These are phyloP conservation scores for Atkinsonella hypoxylon DNA, from an alignment of 2,329 filamentous ascomycete genomes.

Conservation along the genomic window DNA sequence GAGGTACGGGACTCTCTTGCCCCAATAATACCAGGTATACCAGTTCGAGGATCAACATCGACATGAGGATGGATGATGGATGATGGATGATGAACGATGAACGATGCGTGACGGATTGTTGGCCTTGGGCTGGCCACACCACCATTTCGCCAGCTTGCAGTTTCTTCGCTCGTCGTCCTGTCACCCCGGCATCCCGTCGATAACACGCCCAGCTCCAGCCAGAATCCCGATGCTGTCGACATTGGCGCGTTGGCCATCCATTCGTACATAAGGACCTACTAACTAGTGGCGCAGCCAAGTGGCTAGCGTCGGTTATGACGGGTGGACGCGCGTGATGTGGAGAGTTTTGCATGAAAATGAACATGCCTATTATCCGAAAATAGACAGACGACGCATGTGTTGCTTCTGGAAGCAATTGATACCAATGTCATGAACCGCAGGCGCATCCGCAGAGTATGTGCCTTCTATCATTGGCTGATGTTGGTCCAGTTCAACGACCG, in stretches of 20 bases:
- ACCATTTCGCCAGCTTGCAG: neutral
- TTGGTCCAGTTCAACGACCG: no score
- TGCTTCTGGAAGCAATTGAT: neutral
- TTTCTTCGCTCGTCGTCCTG: neutral
- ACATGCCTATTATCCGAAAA: no score
- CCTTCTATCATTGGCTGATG: no score
- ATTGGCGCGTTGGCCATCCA: neutral
- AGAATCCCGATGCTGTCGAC: neutral
- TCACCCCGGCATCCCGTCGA: neutral
- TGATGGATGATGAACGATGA: no score
- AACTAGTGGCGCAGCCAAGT: neutral
- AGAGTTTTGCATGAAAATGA: no score
- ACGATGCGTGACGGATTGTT: no score
- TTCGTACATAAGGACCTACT: neutral
- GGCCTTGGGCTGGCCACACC: neutral
- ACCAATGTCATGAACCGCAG: neutral
- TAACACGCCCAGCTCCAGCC: neutral
- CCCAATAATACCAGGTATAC: no score
- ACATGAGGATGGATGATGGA: no score
- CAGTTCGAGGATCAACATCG: no score
- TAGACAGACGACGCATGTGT: neutral
- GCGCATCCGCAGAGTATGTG: no score
- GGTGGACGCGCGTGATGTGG: neutral
- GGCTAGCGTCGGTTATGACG: neutral
- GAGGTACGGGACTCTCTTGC: no score